Percentiles rank a stretch among this genome's conserved stretches.
phyloP scores from a whole-genome alignment of 2,329 filamentous ascomycete species.

The Graphilbum sp. region DNA sequence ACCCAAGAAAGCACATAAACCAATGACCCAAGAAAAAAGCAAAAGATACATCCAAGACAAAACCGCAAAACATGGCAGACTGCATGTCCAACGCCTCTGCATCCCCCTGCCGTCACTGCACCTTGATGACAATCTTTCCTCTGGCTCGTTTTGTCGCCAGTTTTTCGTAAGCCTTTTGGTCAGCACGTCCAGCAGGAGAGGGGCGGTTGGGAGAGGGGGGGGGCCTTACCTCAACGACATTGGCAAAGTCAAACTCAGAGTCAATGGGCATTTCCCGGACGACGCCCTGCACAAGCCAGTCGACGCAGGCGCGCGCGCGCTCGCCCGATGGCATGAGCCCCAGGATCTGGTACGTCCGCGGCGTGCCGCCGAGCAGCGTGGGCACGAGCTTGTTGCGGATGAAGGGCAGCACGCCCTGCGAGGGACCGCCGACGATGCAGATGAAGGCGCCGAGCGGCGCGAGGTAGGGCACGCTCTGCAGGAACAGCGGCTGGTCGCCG shows the following conservation, averaged over 20 bases:
- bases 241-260: slow-evolving; percentile 15
- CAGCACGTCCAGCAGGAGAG: background rate
- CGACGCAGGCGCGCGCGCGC: slow-evolving; percentile 13
- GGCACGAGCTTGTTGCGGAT: slow-evolving; percentile 17
- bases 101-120: slow-evolving; percentile 7
- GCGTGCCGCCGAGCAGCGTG: slow-evolving; percentile 15
- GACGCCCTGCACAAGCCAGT: slow-evolving; percentile 13
- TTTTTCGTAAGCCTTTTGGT: slow-evolving; percentile 15
- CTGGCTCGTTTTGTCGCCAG: slow-evolving; percentile 15
- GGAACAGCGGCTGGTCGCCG: slow-evolving; percentile 29
- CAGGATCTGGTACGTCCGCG: slow-evolving; percentile 15
- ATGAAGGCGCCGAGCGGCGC: slow-evolving; percentile 19
- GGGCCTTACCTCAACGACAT: slow-evolving; percentile 14
- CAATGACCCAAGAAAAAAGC: too few species aligned
- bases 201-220: background rate
- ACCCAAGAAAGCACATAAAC: too few species aligned
- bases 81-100: too few species aligned
- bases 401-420: slow-evolving; percentile 15
- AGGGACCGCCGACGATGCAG: slow-evolving; percentile 17
- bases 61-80: too few species aligned
- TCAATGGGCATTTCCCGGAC: slow-evolving; percentile 15
- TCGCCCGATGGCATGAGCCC: slow-evolving; percentile 13
- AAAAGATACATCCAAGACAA: too few species aligned
- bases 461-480: slow-evolving; percentile 22
- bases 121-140: slow-evolving; percentile 17